Evolutionary conservation across 192 early-diverging fungal genomes (phyloP), one percentile per base, ranked within the genome.

Genomic region (Coemansia sp.): DNA sequence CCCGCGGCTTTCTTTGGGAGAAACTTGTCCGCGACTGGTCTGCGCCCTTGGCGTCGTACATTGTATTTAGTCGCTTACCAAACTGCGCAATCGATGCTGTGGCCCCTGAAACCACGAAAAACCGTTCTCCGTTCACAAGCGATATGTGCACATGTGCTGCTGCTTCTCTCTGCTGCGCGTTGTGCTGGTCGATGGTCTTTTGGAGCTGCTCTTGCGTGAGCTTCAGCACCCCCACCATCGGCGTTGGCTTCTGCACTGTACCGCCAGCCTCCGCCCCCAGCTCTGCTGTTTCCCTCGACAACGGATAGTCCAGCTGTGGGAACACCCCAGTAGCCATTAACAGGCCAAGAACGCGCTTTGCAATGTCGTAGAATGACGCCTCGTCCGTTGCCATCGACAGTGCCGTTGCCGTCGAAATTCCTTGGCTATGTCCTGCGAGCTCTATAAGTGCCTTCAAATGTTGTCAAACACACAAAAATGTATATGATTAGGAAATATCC

Each of bases 401-500:
- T 44, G 92, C 93, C 15, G 93, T 88, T 3, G 96, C 93, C 8
- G 90, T 85, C 58, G 95, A 89, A 58, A 98, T 91, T 52, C 96
- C 96, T 72, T 98, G 96, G 52, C 89, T 91, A 76, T 98, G 96
- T 55, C 96, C 96, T 43, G 93, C 93, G 38, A 91, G 86, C 62
- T 87, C 90, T 73, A 84, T 23, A 66, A 14, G 14, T 36, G 18
- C 1, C 5, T 5, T 15, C 14, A 48, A 48, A 48, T 15, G 15
- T 6, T 18, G 5, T 30, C 30, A 30, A 30, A 30, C 30, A 30
- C 30, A 30, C 1, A 30, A 3, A 30, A 30, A 48, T 18, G n/a
- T 16, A 18, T 5, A n/a, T n/a, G 14, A 48, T n/a, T 48, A 15
- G 15, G 45, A 8, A n/a, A 20, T 48, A 48, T 6, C 0, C 5